Percentiles rank a stretch among this genome's conserved stretches.
These are phyloP conservation scores for Osmozyma mogii DNA, from an alignment of 805 yeast genomes.

Conservation along the genomic window DNA sequence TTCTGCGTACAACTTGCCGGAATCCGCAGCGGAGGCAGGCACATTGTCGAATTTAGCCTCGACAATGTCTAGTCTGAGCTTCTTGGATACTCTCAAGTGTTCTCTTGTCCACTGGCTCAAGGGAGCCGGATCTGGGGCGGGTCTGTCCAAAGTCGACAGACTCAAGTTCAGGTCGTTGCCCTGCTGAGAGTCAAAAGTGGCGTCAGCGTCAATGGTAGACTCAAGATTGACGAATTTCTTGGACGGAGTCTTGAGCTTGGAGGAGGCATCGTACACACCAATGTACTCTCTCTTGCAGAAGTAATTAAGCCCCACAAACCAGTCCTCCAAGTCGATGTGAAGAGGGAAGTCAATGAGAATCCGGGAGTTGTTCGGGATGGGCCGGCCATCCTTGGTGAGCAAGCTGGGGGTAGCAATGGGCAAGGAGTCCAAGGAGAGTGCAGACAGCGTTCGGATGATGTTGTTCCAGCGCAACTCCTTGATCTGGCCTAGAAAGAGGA, in stretches of 20 bases:
- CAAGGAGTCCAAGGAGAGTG: conserved; percentile 13
- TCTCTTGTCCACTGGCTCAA: conserved; percentile 12
- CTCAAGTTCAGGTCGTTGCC: no score
- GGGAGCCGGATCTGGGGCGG: no score
- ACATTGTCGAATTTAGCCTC: conserved; percentile 50
- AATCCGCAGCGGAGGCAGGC: conserved; percentile 4
- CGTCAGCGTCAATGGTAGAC: conserved; percentile 9
- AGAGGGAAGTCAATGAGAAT: conserved; percentile 56
- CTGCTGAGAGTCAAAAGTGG: conserved; percentile 3
- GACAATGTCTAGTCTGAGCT: conserved; percentile 47
- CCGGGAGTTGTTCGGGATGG: conserved; percentile 27
- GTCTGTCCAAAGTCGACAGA: no score
- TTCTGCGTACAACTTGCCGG: conserved; percentile 53
- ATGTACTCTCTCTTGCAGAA: conserved; percentile 54
- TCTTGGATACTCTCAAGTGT: conserved; percentile 46
- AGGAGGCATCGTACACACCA: conserved; percentile 16
- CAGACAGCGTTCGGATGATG: conserved; percentile 23
- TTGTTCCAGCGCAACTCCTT: conserved; percentile 44
- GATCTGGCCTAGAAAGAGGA: conserved; percentile 50
- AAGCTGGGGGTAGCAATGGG: conserved; percentile 13
- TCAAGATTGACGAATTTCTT: conserved; percentile 10
- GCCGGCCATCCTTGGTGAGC: conserved; percentile 26
- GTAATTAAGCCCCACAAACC: conserved; percentile 63
- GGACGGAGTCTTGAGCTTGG: conserved; percentile 4
- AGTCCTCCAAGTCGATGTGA: conserved; percentile 65